Conservation (phyloP, 2,329 filamentous ascomycete genomes). For the Teratosphaeria gauchensis region DNA sequence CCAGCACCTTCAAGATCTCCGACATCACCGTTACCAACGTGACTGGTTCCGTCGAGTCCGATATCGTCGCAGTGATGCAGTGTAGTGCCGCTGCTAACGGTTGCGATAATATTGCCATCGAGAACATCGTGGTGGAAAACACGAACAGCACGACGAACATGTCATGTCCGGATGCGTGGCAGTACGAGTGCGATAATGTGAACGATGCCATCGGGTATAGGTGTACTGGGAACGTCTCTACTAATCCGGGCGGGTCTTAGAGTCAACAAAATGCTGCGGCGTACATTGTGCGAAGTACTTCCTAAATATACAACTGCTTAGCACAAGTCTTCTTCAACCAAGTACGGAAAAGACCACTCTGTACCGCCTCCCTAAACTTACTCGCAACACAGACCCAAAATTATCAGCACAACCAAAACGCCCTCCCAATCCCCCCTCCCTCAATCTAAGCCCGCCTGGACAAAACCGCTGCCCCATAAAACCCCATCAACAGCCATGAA, state of each 20-base stretch:
- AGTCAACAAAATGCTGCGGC: too few relatives aligned
- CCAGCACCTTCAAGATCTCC: not conserved
- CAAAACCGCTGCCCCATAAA: too few relatives aligned
- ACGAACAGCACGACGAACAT: not conserved
- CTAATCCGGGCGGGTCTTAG: not conserved
- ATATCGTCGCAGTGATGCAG: not conserved
- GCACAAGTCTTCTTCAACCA: too few relatives aligned
- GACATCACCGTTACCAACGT: not conserved
- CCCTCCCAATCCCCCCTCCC: too few relatives aligned
- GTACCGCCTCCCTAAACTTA: too few relatives aligned
- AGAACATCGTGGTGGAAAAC: not conserved
- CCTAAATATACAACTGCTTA: too few relatives aligned
- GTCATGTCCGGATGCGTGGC: not conserved
- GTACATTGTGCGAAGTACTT: too few relatives aligned
- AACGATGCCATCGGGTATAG: not conserved
- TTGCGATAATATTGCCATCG: not conserved
- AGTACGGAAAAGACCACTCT: too few relatives aligned
- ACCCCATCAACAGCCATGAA: too few relatives aligned
- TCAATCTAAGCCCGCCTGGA: too few relatives aligned
- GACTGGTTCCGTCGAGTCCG: not conserved
- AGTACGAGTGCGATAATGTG: not conserved
- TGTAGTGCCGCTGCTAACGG: not conserved
- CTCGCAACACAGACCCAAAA: too few relatives aligned
- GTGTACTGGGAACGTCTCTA: not conserved
- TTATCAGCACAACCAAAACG: too few relatives aligned